phyloP scores from a whole-genome alignment of 495 filamentous ascomycete genomes.

The Aspergillus sclerotioniger region DNA sequence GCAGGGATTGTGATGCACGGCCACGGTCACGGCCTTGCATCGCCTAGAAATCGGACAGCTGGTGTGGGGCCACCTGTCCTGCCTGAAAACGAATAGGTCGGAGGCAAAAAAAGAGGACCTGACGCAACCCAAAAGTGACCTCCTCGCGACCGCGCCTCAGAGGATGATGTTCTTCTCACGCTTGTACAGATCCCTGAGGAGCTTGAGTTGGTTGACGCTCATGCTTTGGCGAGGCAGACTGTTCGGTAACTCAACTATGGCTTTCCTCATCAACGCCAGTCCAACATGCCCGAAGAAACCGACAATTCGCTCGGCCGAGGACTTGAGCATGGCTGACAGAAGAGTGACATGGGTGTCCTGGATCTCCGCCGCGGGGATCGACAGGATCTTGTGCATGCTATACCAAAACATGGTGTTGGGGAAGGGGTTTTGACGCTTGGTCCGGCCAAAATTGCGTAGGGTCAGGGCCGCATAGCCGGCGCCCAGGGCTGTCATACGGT shows the following conservation, averaged over 20 bases:
- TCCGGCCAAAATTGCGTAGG: conserved; percentile 74
- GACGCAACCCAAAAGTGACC: neutral
- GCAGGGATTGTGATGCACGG: neutral
- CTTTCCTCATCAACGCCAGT: conserved; percentile 58
- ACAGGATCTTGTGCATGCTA: conserved; percentile 67
- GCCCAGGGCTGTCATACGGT: conserved; percentile 80
- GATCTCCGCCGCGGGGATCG: conserved; percentile 62
- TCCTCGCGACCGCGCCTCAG: conserved; percentile 41
- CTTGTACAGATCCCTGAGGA: conserved; percentile 57
- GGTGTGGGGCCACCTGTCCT: neutral
- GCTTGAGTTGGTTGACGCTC: conserved; percentile 55
- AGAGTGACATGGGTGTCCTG: conserved; percentile 77
- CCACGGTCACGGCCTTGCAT: neutral
- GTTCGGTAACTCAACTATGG: conserved; percentile 67
- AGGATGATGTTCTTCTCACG: conserved; percentile 57
- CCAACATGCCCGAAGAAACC: conserved; percentile 73
- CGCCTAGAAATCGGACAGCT: neutral
- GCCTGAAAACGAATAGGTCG: neutral
- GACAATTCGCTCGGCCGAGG: conserved; percentile 68
- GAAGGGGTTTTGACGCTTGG: conserved; percentile 67
- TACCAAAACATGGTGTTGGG: conserved; percentile 80
- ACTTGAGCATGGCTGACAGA: conserved; percentile 72
- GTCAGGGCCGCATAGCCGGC: conserved; percentile 80
- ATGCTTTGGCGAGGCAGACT: conserved; percentile 47
- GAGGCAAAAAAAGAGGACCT: neutral